Evolutionary conservation across 148 eudicot genomes (phyloP).

Genomic region (Nyssa sinensis): DNA sequence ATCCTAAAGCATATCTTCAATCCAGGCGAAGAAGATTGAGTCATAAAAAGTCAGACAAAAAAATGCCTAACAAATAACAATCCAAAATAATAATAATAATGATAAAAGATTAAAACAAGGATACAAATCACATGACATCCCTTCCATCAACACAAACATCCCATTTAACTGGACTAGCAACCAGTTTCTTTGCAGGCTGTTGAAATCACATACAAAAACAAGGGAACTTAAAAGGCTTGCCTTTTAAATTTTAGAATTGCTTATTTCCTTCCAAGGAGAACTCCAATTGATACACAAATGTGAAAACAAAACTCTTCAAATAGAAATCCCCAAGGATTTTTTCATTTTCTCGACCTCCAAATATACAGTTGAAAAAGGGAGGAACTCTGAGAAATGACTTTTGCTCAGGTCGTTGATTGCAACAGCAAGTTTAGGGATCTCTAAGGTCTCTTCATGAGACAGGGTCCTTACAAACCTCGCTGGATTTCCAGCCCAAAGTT

Average conservation of each 20-base stretch:
- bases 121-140: background rate
- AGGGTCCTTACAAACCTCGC: conserved; percentile 92
- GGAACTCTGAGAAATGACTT: conserved; percentile 72
- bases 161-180: background rate
- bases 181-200: background rate
- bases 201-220: conserved; percentile 2
- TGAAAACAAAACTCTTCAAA: conserved; percentile 32
- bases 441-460: conserved; percentile 86
- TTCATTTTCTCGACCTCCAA: conserved; percentile 97
- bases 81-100: background rate
- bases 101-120: background rate
- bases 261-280: conserved; percentile 28
- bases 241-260: conserved; percentile 14
- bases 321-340: conserved; percentile 62
- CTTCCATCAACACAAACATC: background rate
- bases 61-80: background rate
- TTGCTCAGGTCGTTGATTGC: conserved; percentile 87
- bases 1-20: background rate
- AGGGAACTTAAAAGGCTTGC: background rate
- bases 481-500: conserved; percentile 98
- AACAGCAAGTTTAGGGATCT: conserved; percentile 94
- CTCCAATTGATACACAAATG: conserved; percentile 18
- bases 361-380: conserved; percentile 90
- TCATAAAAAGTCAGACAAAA: background rate
- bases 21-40: background rate